Evolutionary conservation across 352 stramenopile genomes (phyloP).

Genomic region (Phytophthora palmivora): DNA sequence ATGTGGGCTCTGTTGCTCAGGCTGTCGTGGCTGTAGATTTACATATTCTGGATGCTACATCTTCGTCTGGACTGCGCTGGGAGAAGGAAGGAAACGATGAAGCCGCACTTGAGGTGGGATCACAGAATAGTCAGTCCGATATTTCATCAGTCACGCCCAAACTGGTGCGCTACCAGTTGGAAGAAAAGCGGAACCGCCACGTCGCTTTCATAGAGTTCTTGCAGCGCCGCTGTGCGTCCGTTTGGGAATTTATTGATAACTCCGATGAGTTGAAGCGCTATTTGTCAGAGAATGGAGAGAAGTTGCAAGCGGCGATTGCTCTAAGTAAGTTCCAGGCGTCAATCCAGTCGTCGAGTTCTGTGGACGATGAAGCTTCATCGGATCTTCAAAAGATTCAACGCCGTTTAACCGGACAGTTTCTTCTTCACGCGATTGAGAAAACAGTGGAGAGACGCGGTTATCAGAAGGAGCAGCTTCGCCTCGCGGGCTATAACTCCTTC

Average conservation of each 20-base stretch:
- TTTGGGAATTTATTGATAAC: slow-evolving; percentile 67
- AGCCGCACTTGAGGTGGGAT: slow-evolving; percentile 10
- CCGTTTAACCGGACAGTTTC: slow-evolving; percentile 61
- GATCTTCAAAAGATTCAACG: slow-evolving; percentile 44
- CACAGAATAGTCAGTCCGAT: slow-evolving; percentile 21
- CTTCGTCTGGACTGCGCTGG: slow-evolving; percentile 85
- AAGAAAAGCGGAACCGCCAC: slow-evolving; percentile 77
- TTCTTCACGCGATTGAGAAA: slow-evolving; percentile 79
- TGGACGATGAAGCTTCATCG: slow-evolving; percentile 31
- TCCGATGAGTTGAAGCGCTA: slow-evolving; percentile 62
- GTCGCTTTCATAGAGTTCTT: slow-evolving; percentile 73
- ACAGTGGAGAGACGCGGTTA: slow-evolving; percentile 80
- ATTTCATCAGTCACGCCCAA: slow-evolving; percentile 71
- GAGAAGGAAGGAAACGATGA: slow-evolving; percentile 48
- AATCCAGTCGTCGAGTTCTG: slow-evolving; percentile 39
- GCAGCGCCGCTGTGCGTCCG: slow-evolving; percentile 58
- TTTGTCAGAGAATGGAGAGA: slow-evolving; percentile 76
- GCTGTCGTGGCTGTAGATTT: slow-evolving; percentile 65
- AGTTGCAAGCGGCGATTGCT: slow-evolving; percentile 75
- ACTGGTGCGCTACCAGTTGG: slow-evolving; percentile 85
- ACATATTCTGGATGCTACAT: slow-evolving; percentile 83
- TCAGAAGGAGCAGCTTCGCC: slow-evolving; percentile 76
- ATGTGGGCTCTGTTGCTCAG: slow-evolving; percentile 60
- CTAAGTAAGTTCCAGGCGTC: slow-evolving; percentile 82
- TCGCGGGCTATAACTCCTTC: slow-evolving; percentile 87